Conservation (phyloP, 2,329 filamentous ascomycete species). For the Cladobotryum protrusum region DNA sequence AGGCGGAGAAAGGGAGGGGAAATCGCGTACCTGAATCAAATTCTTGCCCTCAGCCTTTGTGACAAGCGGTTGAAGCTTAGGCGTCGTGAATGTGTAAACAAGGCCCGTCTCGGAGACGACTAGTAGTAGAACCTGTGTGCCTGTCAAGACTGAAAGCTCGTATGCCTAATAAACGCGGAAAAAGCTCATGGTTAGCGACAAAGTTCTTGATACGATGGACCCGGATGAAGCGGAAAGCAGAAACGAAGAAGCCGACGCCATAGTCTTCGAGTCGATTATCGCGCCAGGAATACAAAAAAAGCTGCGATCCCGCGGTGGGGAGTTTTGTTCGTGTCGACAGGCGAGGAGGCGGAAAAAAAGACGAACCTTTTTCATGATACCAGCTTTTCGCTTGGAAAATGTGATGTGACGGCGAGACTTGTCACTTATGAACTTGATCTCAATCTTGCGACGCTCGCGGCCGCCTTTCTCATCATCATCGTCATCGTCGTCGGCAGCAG, state of each 20-base stretch:
- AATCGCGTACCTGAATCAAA: constrained; percentile 77
- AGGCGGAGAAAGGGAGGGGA: background rate
- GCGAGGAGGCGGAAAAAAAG: constrained; percentile 1
- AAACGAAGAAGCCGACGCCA: background rate
- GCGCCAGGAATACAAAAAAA: background rate
- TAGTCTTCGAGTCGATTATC: background rate
- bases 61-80: constrained; percentile 94
- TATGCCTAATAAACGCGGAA: constrained; percentile 63
- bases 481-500: constrained; percentile 85
- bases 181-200: constrained; percentile 15
- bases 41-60: constrained; percentile 99
- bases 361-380: constrained; percentile 99
- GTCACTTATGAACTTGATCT: constrained; percentile 99
- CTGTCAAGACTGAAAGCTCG: constrained; percentile 92
- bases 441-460: constrained; percentile 97
- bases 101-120: constrained; percentile 96
- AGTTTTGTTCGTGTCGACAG: background rate
- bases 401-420: constrained; percentile 99
- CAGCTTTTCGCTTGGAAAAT: constrained; percentile 98
- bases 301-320: background rate
- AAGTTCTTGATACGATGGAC: background rate
- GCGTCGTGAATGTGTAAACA: constrained; percentile 97
- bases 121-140: constrained; percentile 92
- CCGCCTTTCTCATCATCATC: constrained; percentile 97
- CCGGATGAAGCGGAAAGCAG: constrained; percentile 5